Base-by-base conservation (phyloP, 345 rosid genomes). In the Eucalyptus curtisii region DNA sequence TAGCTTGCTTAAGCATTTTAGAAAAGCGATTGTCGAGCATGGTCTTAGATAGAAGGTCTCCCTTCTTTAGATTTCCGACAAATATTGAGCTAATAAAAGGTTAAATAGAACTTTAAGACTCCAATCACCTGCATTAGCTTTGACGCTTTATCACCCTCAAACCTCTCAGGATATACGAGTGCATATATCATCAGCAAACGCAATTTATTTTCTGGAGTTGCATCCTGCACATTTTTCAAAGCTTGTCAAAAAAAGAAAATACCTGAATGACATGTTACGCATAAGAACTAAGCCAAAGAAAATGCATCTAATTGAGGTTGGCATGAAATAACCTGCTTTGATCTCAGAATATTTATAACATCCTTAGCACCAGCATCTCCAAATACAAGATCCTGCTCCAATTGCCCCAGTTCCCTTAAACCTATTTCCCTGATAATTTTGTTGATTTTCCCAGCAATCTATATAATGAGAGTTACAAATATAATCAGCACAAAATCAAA, bases 381-480 rank as follows among this genome's bases (percentile, higher is more conserved):
- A 88, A 97, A 97, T 85, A 97, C 99, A 92, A 96, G 98, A 94
- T 97, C 99, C 94, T 97, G 99, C 91, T 97, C 99, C 88, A 96
- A 94, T 93, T 97, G 98, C 89, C 99, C 99, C 47, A 96, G 93
- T 53, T 96, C 98, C 88, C 98, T 93, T 89, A 97, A 97, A 49
- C 96, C 95, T 47, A 88, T 84, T 52, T 97, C 96, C 91, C 96
- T 93, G 57, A 97, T 95, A 76, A 93, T 61, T 87, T 87, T 90
- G 93, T 96, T 96, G 64, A 97, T 95, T 90, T 90, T 91, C 90
- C 99, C 99, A 86, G 99, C 99, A 85, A 97, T 92, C 99, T 97
- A 93, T 33, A 40, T 45, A n/a, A 59, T 57, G 87, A 87, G 66
- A 86, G 76, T 57, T 48, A 52, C 64, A 44, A 86, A 42, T 4